Evolutionary conservation across 1,284 basidiomycete species (phyloP).

Genomic region (Leccinum pallidistipes): DNA sequence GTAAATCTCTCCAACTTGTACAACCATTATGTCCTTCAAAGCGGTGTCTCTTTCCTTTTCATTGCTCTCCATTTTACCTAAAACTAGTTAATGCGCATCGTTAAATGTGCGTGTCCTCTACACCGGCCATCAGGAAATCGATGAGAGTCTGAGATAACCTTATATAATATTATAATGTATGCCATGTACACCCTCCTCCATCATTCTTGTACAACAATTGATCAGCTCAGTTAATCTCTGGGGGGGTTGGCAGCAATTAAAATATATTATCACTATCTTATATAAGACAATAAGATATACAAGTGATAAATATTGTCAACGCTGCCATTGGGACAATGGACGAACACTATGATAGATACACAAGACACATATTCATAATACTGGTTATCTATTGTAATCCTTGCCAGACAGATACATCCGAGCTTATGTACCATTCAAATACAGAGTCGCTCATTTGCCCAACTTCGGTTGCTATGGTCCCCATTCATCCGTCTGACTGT

Average conservation of each 20-base stretch:
- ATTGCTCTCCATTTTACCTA: neutral
- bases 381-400: no score
- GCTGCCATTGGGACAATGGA: no score
- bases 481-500: no score
- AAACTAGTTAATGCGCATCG: slow-evolving; percentile 39
- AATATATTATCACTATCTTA: neutral
- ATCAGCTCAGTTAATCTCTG: neutral
- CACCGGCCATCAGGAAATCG: neutral
- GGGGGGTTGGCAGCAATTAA: neutral
- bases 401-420: no score
- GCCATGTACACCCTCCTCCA: neutral
- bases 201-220: neutral
- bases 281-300: no score
- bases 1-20: no score
- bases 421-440: no score
- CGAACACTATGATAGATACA: no score
- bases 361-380: no score
- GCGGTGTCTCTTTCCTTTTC: slow-evolving; percentile 47
- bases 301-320: no score
- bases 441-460: no score
- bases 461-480: no score
- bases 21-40: slow-evolving; percentile 59
- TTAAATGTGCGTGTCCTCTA: slow-evolving; percentile 56
- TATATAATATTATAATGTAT: neutral
- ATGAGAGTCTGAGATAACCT: neutral